Percentiles rank a stretch among this genome's conserved stretches.
Conservation (phyloP, 2,329 filamentous ascomycete genomes). For the Alternaria panax region DNA sequence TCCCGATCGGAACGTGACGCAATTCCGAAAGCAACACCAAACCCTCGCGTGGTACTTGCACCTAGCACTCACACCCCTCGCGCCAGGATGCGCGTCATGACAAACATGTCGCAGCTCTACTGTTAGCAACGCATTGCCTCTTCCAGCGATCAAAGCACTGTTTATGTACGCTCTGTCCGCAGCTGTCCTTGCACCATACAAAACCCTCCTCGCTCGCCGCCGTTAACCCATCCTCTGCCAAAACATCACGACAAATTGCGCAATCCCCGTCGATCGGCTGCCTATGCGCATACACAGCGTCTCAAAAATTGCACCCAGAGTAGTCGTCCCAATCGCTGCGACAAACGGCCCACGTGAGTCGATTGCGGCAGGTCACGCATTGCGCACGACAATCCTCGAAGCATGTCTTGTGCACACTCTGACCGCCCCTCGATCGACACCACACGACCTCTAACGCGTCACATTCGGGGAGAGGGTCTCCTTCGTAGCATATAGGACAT, state of each 20-base stretch:
- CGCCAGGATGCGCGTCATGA: not conserved
- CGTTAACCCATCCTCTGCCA: not conserved
- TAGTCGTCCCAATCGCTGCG: slow-evolving; percentile 17
- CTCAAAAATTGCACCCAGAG: slow-evolving; percentile 4
- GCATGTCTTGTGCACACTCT: slow-evolving; percentile 22
- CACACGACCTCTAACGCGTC: slow-evolving; percentile 19
- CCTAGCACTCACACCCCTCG: not conserved
- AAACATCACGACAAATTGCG: slow-evolving; percentile 10
- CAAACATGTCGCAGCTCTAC: not conserved
- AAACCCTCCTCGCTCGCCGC: not conserved
- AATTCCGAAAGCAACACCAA: not conserved
- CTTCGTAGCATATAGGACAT: slow-evolving; percentile 33
- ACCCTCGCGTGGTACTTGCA: not conserved
- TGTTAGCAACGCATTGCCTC: not conserved
- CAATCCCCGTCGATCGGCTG: slow-evolving; percentile 1
- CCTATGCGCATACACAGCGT: not conserved
- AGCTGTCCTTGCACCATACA: slow-evolving; percentile 24
- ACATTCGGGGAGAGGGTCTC: slow-evolving; percentile 6
- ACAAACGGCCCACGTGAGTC: slow-evolving; percentile 21
- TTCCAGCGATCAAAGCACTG: slow-evolving; percentile 24
- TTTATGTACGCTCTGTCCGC: slow-evolving; percentile 26
- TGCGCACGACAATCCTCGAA: slow-evolving; percentile 21
- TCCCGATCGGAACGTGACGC: not conserved
- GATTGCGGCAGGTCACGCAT: not conserved
- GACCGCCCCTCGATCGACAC: slow-evolving; percentile 27